Base-by-base conservation (phyloP, 495 filamentous ascomycete species). In the Penicillium cataractarum region DNA sequence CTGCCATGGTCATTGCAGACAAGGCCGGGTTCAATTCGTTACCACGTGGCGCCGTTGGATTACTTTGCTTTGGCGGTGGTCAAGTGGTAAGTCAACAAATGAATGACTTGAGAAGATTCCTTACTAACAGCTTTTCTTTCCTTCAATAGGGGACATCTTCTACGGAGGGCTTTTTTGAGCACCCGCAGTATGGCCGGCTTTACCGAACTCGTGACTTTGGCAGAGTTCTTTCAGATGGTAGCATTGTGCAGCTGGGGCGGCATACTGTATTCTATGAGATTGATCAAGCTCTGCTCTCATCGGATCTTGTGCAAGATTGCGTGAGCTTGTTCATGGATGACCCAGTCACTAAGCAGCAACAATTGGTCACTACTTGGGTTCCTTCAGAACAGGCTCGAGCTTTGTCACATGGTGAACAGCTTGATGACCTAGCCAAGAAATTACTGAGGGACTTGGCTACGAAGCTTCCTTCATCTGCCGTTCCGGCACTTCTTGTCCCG, bases 31-130 rank as follows among this genome's bases (percentile, higher is more conserved):
- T 81, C 13, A 62, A 73, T 4, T 35, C 86, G 3, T 70, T 90
- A 8, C 90, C 89, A 0, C 65, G 81, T 0, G 91, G 91, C n/a
- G 86, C 82, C 52, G 73, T 90, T 40, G 92, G 92, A 19, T 90
- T 94, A 71, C 73, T 94, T n/a, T 91, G 86, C 64, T 92, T 93
- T 71, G 91, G 90, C n/a, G 92, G 91, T 0, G 85, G 88, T 49
- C 91, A 94, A 75, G 82, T 93, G 33, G 88, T 79, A 61, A 63
- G 74, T 53, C 49, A 33, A 31, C 54, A 26, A 26, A 49, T 13
- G 1, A 8, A 6, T n/a, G 2, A 7, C 1, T 49, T n/a, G 29
- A 13, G 0, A 7, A 0, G 10, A 50, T n/a, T 27, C 17, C 5
- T 29, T n/a, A 9, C 46, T 50, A n/a, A 50, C 0, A 27, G 24